Percentiles rank a stretch among this genome's conserved stretches.
Evolutionary conservation across 345 rosid genomes (phyloP).

Genomic region (Gossypium mustelinum): DNA sequence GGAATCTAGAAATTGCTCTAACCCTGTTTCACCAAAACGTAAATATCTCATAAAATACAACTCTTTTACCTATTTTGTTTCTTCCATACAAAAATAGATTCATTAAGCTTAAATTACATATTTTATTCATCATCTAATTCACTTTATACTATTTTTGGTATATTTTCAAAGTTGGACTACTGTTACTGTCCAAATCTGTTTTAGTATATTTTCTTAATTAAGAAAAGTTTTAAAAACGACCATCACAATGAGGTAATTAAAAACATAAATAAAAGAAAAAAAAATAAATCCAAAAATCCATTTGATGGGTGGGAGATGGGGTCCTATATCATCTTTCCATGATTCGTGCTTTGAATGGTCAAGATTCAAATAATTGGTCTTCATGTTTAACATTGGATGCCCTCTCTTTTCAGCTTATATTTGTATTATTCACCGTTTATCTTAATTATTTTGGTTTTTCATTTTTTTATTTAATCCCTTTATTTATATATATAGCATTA

Average conservation of each 20-base stretch:
- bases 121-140: too few species aligned
- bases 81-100: too few species aligned
- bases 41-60: too few species aligned
- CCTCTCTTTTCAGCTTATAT: background rate
- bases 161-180: too few species aligned
- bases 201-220: too few species aligned
- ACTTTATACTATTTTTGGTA: too few species aligned
- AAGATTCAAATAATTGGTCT: conserved; percentile 21
- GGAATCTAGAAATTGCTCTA: too few species aligned
- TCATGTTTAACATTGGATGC: conserved; percentile 29
- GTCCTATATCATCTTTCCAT: conserved; percentile 15
- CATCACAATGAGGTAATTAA: background rate
- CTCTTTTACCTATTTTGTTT: too few species aligned
- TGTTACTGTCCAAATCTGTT: too few species aligned
- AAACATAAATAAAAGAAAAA: background rate
- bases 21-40: too few species aligned
- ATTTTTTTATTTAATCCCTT: background rate
- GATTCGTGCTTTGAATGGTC: conserved; percentile 34
- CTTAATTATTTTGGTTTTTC: background rate
- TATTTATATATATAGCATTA: too few species aligned
- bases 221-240: background rate
- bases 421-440: background rate
- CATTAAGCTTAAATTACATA: too few species aligned
- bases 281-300: background rate
- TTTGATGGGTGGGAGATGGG: background rate